Conservation (phyloP, 441 rosid species). For the Adansonia gregorii region DNA sequence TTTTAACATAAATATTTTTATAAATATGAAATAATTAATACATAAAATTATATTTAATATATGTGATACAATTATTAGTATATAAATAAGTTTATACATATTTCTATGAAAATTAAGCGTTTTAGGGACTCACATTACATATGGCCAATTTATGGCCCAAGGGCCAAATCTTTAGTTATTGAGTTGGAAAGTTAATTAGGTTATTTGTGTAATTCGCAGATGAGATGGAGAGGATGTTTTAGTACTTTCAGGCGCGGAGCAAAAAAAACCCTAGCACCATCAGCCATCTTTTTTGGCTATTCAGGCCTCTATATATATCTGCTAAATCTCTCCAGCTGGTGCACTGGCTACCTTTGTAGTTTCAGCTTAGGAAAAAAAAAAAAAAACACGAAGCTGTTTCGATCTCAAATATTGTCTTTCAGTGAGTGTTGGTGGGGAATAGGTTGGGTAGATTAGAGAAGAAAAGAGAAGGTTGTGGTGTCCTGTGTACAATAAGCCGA, state of each 20-base stretch:
- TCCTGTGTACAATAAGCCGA: slow-evolving; percentile 64
- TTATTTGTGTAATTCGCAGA: neutral
- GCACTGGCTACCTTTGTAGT: too few relatives aligned
- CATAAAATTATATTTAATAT: too few relatives aligned
- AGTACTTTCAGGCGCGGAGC: neutral
- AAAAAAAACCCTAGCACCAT: neutral
- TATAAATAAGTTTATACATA: too few relatives aligned
- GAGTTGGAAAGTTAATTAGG: neutral
- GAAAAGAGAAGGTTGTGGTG: neutral
- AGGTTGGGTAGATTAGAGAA: neutral
- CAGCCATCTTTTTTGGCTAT: neutral
- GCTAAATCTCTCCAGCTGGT: neutral
- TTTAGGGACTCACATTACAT: too few relatives aligned
- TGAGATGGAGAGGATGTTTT: neutral
- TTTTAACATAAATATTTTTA: too few relatives aligned
- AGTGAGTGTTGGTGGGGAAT: neutral
- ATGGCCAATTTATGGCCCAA: neutral
- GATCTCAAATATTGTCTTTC: neutral
- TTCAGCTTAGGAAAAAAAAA: too few relatives aligned
- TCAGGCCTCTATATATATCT: neutral
- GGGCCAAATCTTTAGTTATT: neutral
- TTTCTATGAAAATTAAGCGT: too few relatives aligned
- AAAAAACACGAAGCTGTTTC: neutral
- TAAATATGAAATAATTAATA: too few relatives aligned
- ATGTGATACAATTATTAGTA: too few relatives aligned